phyloP scores from a whole-genome alignment of 1,284 basidiomycete species.

The Ceratobasidium papillatum region DNA sequence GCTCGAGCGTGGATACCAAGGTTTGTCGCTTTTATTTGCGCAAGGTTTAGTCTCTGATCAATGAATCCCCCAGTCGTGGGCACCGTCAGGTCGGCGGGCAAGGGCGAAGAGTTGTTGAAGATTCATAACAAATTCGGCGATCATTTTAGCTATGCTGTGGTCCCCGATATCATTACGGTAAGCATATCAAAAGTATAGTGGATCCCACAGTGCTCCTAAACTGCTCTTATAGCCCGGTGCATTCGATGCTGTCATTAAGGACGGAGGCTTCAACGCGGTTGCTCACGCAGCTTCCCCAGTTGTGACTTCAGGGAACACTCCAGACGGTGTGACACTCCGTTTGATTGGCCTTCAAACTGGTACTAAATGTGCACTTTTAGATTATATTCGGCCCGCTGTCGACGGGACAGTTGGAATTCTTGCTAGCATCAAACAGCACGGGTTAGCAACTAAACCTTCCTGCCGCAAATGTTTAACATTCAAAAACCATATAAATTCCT shows the following conservation, averaged over 20 bases:
- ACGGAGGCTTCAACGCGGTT: slow-evolving; percentile 21
- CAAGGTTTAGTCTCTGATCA: not conserved
- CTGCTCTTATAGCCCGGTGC: not conserved
- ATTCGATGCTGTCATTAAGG: slow-evolving; percentile 15
- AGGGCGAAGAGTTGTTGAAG: slow-evolving; percentile 24
- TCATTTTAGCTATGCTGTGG: slow-evolving; percentile 13
- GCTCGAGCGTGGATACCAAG: slow-evolving; percentile 22
- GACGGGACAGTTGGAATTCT: slow-evolving; percentile 36
- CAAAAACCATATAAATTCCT: not conserved
- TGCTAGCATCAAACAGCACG: slow-evolving; percentile 30
- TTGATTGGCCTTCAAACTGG: no score
- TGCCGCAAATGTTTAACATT: not conserved
- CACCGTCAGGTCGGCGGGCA: slow-evolving; percentile 5
- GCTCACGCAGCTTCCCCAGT: slow-evolving; percentile 38
- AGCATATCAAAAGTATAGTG: not conserved
- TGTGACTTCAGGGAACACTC: not conserved
- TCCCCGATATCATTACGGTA: slow-evolving; percentile 27
- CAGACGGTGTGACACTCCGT: no score
- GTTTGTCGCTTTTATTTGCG: not conserved
- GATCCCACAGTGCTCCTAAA: not conserved
- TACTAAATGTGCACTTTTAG: not conserved
- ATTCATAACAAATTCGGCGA: not conserved
- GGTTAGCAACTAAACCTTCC: not conserved
- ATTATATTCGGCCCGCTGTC: slow-evolving; percentile 30
- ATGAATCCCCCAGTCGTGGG: not conserved